Evolutionary conservation across 257 asterid genomes (phyloP), one percentile per base, ranked within the genome.

Genomic region (Handroanthus guayacan): DNA sequence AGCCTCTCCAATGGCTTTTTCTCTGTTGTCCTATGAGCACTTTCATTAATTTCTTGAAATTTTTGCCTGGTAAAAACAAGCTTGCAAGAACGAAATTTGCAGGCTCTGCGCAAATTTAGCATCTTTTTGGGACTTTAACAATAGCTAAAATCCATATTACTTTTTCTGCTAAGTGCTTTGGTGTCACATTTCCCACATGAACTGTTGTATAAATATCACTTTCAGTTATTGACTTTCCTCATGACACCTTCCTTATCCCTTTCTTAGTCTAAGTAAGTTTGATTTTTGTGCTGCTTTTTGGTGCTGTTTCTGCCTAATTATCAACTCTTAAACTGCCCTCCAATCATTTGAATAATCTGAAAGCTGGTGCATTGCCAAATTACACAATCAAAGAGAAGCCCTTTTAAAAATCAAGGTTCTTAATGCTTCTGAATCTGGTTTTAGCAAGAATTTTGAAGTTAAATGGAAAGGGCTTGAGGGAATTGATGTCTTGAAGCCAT

Each of bases 171-270:
- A 69, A 54, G 84, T 47, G 47, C 74, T 75, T 66, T 47, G 48
- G 71, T 54, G 17, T 80, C 89, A 81, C 87, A 81, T 73, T 84
- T 84, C 80, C 76, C 75, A 55, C 85, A 71, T 80, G 89, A 81
- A 65, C 79, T 79, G 55, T 70, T 61, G 14, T 67, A 63, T 67
- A 36, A 52, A 61, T 68, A 58, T 65, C 79, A 63, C 85, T 86
- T 77, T 86, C 89, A 78, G 87, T 83, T 87, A 72, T 70, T 86
- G 83, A 80, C 89, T 78, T 79, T 85, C 45, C 50, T 63, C 66
- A 62, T n/a, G 31, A 45, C 45, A 8, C 67, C 74, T 71, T 77
- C 58, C 76, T 47, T n/a, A 38, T 62, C 67, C 36, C 41, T 8
- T 34, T 11, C 9, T 34, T 52, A 18, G 77, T 74, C 69, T 17